Evolutionary conservation across 805 yeast genomes (phyloP), one percentile per base, ranked within the genome.

Genomic region (Diddensiella santjacobensis): DNA sequence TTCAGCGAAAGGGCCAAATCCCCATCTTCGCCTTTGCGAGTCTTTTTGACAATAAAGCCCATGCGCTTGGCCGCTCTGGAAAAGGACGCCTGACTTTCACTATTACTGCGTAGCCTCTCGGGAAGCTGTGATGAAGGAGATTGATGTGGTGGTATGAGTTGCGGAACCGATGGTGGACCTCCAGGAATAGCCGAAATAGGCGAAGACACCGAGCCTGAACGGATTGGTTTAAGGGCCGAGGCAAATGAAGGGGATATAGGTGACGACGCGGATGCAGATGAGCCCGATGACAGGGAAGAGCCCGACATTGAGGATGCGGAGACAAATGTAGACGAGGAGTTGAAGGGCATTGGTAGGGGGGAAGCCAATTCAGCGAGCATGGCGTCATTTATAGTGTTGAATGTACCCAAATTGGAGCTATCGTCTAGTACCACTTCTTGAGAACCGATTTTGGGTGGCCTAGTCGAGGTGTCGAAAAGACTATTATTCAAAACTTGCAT

Each of bases 31-130:
- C 33, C 30, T 55, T 61, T 42, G 18, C 26, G 17, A 15, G 57
- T 24, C 38, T 62, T 73, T 47, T 77, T 78, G 45, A 79, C 76
- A 33, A 84, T 79, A 46, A 84, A 75, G 0, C 90, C 91, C 89
- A 83, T 84, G 53, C 91, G 70, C 59, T 84, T 79, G 0, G 87
- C 79, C 3, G 87, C 86, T 47, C 80, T 73, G n/a, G 84, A 74
- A 10, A 23, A 22, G 4, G 81, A 70, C n/a, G 69, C 69, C 26
- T 69, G 62, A 37, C 70, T 68, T 49, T 74, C 76, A 1, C 78
- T 64, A 17, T 67, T 66, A 40, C 70, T 66, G 42, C 74, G 53
- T 22, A 53, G 53, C 13, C 65, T 46, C 39, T 62, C 66, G 2
- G 45, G 39, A 17, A 15, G 67, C 17, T 10, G 8, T 17, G 6